phyloP scores from a whole-genome alignment of 2,329 filamentous ascomycete species.

The Colletotrichum tamarilloi region DNA sequence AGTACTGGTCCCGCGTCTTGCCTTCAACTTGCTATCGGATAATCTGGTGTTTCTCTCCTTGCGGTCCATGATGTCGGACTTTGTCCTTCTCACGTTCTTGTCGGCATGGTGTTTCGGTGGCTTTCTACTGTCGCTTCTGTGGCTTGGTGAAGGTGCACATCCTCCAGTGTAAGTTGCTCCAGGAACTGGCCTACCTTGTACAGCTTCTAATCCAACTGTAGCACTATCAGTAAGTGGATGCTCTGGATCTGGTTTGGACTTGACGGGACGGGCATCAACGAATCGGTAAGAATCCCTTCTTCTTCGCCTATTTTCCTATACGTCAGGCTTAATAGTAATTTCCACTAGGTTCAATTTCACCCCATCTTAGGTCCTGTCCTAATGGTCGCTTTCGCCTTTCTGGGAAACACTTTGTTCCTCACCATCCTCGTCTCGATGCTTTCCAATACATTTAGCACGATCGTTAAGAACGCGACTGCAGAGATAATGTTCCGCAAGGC shows the following conservation, averaged over 20 bases:
- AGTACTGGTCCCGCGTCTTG: slow-evolving; percentile 80
- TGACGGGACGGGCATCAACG: slow-evolving; percentile 74
- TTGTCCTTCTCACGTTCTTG: slow-evolving; percentile 79
- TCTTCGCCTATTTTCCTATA: neutral
- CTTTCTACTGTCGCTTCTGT: slow-evolving; percentile 82
- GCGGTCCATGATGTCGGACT: slow-evolving; percentile 87
- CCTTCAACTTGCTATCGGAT: slow-evolving; percentile 85
- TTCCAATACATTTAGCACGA: slow-evolving; percentile 84
- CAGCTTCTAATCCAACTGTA: slow-evolving; percentile 38
- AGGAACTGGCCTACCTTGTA: no score
- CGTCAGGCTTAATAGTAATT: slow-evolving; percentile 26
- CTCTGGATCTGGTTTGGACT: slow-evolving; percentile 93
- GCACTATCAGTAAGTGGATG: slow-evolving; percentile 89
- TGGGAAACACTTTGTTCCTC: slow-evolving; percentile 89
- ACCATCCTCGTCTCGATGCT: slow-evolving; percentile 90
- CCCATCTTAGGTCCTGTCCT: slow-evolving; percentile 81
- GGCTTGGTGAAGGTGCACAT: slow-evolving; percentile 76
- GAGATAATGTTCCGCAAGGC: slow-evolving; percentile 86
- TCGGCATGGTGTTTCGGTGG: slow-evolving; percentile 87
- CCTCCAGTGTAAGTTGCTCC: slow-evolving; percentile 61
- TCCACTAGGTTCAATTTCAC: slow-evolving; percentile 74
- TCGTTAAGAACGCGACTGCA: slow-evolving; percentile 80
- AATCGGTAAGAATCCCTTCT: slow-evolving; percentile 54
- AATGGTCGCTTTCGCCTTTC: slow-evolving; percentile 86
- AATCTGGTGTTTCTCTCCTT: slow-evolving; percentile 87